Evolutionary conservation across 495 filamentous ascomycete species (phyloP).

Genomic region (Eremomyces bilateralis): DNA sequence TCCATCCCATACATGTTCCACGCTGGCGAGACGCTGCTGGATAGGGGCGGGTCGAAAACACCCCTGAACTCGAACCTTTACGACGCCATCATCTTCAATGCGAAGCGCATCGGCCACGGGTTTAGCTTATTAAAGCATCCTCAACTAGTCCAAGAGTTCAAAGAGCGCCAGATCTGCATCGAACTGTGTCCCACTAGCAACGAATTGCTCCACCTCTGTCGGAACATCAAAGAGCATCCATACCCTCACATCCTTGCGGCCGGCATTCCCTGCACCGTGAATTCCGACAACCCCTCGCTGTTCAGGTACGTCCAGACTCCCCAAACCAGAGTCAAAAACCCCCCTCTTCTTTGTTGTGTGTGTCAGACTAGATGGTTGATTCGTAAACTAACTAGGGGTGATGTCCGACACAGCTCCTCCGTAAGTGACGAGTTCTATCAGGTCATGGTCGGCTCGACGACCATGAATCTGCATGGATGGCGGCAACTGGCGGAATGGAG

Average conservation of each 20-base stretch:
- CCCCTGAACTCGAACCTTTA: slow-evolving; percentile 20
- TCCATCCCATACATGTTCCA: slow-evolving; percentile 22
- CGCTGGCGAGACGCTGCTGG: slow-evolving; percentile 20
- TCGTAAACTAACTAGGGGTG: slow-evolving; percentile 4
- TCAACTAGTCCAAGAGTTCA: slow-evolving; percentile 16
- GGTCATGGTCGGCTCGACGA: slow-evolving; percentile 19
- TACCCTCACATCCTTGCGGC: slow-evolving; percentile 18
- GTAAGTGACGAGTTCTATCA: slow-evolving; percentile 22
- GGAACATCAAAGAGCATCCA: slow-evolving; percentile 20
- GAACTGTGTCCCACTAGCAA: slow-evolving; percentile 22
- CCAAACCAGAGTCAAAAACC: too few species aligned
- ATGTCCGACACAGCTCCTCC: slow-evolving; percentile 11
- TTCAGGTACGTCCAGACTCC: slow-evolving; percentile 19
- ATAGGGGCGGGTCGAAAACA: slow-evolving; percentile 18
- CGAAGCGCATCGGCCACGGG: slow-evolving; percentile 20
- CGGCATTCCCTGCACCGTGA: slow-evolving; percentile 19
- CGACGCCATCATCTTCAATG: slow-evolving; percentile 15
- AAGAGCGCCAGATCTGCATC: slow-evolving; percentile 17
- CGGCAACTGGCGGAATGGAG: slow-evolving; percentile 20
- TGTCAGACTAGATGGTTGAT: slow-evolving; percentile 3
- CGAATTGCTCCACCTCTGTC: slow-evolving; percentile 20
- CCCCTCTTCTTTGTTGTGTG: too few species aligned
- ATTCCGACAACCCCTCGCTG: slow-evolving; percentile 21
- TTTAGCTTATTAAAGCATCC: slow-evolving; percentile 19
- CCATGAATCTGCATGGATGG: slow-evolving; percentile 20